phyloP scores from a whole-genome alignment of 2,329 filamentous ascomycete species.

The Colletotrichum tabaci region DNA sequence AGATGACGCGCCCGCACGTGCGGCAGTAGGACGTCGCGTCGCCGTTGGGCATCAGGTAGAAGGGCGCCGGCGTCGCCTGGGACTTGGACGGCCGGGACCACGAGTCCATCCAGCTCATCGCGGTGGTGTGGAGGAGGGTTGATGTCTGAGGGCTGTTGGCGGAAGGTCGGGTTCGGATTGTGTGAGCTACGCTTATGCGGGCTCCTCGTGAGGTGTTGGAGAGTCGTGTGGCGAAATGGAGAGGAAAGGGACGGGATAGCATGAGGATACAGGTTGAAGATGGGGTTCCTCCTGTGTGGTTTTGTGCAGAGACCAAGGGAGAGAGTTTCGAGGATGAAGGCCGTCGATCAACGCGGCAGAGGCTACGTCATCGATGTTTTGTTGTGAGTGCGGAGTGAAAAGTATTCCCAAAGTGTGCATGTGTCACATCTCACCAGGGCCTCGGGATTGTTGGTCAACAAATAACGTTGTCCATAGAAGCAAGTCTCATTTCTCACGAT shows the following conservation, averaged over 20 bases:
- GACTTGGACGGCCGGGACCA: constrained; percentile 58
- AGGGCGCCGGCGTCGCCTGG: constrained; percentile 64
- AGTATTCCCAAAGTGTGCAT: not conserved
- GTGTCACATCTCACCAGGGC: not conserved
- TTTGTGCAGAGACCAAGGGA: not conserved
- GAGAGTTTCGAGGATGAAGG: constrained; percentile 6
- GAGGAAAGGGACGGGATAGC: not conserved
- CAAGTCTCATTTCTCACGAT: not conserved
- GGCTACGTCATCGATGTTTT: constrained; percentile 41
- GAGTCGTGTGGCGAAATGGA: not conserved
- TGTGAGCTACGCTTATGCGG: not conserved
- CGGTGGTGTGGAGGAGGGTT: constrained; percentile 6
- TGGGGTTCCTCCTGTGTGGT: not conserved
- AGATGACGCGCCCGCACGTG: constrained; percentile 70
- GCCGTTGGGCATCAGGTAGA: constrained; percentile 64
- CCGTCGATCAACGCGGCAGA: constrained; percentile 3
- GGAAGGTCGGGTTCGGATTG: no score
- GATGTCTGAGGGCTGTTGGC: not conserved
- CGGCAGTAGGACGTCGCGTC: constrained; percentile 69
- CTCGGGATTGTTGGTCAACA: no score
- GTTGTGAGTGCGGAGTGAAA: not conserved
- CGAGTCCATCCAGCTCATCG: constrained; percentile 61
- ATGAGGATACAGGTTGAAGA: not conserved
- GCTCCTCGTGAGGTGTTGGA: not conserved
- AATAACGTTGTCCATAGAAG: no score